A percentile compares a stretch with the other conserved stretches of the same genome.
Evolutionary conservation across 179 eudicot genomes (phyloP).

Genomic region (Gypsophila paniculata): DNA sequence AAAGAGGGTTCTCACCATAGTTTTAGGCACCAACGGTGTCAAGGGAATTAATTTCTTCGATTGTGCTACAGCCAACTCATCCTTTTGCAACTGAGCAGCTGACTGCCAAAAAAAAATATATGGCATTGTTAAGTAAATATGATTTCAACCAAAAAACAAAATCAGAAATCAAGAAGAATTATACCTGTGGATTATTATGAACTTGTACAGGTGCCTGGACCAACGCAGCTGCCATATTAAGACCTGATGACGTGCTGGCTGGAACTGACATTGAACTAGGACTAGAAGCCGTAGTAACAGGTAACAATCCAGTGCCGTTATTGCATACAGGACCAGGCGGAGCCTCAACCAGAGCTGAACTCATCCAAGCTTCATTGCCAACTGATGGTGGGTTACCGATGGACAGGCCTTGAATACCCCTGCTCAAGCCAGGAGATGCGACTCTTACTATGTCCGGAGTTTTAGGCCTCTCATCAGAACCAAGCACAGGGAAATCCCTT

Average conservation of each 20-base stretch:
- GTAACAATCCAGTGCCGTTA: conserved; percentile 28
- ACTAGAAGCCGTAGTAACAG: conserved; percentile 21
- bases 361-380: conserved; percentile 59
- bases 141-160: background rate
- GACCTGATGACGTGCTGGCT: conserved; percentile 33
- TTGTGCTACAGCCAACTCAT: conserved; percentile 70
- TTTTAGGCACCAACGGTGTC: conserved; percentile 63
- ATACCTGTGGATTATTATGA: conserved; percentile 50
- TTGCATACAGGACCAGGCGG: conserved; percentile 46
- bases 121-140: background rate
- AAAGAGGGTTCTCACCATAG: conserved; percentile 41
- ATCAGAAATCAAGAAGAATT: background rate
- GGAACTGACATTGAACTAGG: conserved; percentile 25
- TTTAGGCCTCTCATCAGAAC: conserved; percentile 56
- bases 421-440: conserved; percentile 61
- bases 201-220: conserved; percentile 56
- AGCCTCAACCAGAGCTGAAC: conserved; percentile 70
- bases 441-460: conserved; percentile 50
- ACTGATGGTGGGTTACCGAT: conserved; percentile 39
- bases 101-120: conserved; percentile 33
- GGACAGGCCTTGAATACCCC: conserved; percentile 46
- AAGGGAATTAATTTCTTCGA: conserved; percentile 71
- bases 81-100: conserved; percentile 58
- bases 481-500: conserved; percentile 65
- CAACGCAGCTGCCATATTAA: conserved; percentile 83